These are phyloP conservation scores for Cutaneotrichosporon sp. DNA, from an alignment of 1,284 basidiomycete species.

Conservation along the genomic window DNA sequence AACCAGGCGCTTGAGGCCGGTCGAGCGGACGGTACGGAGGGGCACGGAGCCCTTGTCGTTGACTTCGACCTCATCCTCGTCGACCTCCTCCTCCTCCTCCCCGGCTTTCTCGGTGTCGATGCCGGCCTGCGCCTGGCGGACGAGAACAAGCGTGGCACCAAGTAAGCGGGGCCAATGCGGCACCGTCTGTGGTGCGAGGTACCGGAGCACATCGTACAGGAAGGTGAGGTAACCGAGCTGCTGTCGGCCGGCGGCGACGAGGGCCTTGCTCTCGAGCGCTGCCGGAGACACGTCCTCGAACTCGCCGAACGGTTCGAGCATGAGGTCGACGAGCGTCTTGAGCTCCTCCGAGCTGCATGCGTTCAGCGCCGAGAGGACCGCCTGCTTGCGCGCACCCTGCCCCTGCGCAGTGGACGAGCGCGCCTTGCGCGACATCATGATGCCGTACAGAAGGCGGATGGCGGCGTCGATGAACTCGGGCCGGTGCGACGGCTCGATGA, in stretches of 20 bases:
- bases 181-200: constrained; percentile 70
- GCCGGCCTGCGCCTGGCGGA: constrained; percentile 64
- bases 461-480: constrained; percentile 69
- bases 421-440: constrained; percentile 80
- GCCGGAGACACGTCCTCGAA: constrained; percentile 9
- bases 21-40: constrained; percentile 68
- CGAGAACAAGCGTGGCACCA: constrained; percentile 64
- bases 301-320: constrained; percentile 72
- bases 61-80: constrained; percentile 43
- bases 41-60: constrained; percentile 54
- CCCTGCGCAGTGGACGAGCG: constrained; percentile 61
- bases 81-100: constrained; percentile 51
- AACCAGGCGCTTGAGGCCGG: constrained; percentile 79
- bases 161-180: constrained; percentile 72
- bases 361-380: constrained; percentile 71
- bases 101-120: constrained; percentile 53
- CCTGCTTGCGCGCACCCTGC: constrained; percentile 68
- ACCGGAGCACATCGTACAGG: constrained; percentile 77
- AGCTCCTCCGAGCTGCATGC: constrained; percentile 75
- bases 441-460: constrained; percentile 79
- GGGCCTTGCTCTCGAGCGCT: constrained; percentile 16
- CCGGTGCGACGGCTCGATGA: constrained; percentile 65
- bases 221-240: constrained; percentile 79
- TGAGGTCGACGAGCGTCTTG: constrained; percentile 75
- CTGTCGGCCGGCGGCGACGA: constrained; percentile 64